These are phyloP conservation scores for Sporothrix luriei DNA, from an alignment of 2,329 filamentous ascomycete species.

Conservation along the genomic window DNA sequence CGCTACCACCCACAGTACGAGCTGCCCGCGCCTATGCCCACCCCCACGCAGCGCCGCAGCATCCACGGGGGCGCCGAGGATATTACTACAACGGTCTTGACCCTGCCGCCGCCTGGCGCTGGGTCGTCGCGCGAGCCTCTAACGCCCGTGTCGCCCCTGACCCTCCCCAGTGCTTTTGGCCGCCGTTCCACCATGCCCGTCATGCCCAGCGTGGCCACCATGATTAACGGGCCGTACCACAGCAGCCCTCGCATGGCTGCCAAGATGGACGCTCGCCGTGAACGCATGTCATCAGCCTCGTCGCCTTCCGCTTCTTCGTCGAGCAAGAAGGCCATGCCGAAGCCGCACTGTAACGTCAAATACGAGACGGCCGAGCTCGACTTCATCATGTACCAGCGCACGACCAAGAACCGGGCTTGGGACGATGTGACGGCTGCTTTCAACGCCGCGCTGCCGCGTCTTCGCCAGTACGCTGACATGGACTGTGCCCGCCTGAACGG, in stretches of 20 bases:
- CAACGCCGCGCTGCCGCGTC: constrained; percentile 36
- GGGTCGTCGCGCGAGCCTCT: constrained; percentile 22
- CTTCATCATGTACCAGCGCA: constrained; percentile 39
- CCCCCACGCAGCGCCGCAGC: not conserved
- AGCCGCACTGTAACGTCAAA: constrained; percentile 38
- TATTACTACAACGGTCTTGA: constrained; percentile 33
- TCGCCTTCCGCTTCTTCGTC: not conserved
- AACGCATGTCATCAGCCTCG: constrained; percentile 17
- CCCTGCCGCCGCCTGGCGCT: constrained; percentile 28
- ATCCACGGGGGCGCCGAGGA: not conserved
- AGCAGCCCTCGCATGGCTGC: constrained; percentile 28
- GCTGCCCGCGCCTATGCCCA: constrained; percentile 22
- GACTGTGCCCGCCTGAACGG: constrained; percentile 26
- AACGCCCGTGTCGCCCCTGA: constrained; percentile 32
- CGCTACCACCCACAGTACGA: constrained; percentile 19
- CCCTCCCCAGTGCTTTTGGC: constrained; percentile 23
- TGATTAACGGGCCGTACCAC: constrained; percentile 22
- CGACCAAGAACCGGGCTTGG: constrained; percentile 37
- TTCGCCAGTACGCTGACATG: constrained; percentile 36
- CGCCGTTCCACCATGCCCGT: constrained; percentile 24
- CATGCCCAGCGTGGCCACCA: constrained; percentile 15
- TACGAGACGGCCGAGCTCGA: constrained; percentile 38
- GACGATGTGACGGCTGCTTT: constrained; percentile 36
- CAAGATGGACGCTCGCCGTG: constrained; percentile 26
- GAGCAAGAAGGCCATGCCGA: constrained; percentile 26